Conservation (phyloP, 164 flowering plant genomes). For the Vitis labrusca region DNA sequence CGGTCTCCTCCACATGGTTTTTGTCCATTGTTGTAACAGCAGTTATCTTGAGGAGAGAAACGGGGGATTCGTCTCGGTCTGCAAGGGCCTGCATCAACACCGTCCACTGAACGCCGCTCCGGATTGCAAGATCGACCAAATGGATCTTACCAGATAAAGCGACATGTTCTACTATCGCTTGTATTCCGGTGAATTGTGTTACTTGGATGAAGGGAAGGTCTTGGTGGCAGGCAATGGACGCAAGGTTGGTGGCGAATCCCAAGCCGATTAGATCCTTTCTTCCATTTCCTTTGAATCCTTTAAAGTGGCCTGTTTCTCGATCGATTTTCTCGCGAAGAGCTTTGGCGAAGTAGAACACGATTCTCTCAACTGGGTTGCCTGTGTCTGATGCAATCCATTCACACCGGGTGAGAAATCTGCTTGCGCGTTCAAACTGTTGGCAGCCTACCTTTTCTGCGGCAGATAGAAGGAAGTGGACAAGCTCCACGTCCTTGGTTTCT, state of each 20-base stretch:
- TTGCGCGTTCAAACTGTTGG: conserved; percentile 31
- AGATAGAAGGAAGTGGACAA: conserved; percentile 33
- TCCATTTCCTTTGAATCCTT: not conserved
- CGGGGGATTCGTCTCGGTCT: conserved; percentile 2
- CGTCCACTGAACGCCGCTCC: conserved; percentile 46
- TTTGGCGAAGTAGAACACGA: conserved; percentile 28
- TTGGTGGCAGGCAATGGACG: conserved; percentile 8
- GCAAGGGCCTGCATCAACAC: conserved; percentile 35
- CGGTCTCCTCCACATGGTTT: conserved; percentile 18
- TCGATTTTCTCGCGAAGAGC: conserved; percentile 37
- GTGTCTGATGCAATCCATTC: conserved; percentile 21
- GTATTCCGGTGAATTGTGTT: conserved; percentile 23
- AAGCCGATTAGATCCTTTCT: not conserved
- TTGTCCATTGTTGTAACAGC: conserved; percentile 20
- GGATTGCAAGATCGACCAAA: conserved; percentile 36
- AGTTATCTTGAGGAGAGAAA: conserved; percentile 27
- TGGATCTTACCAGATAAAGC: conserved; percentile 23
- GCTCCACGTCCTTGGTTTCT: conserved; percentile 34
- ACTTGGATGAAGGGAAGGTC: conserved; percentile 29
- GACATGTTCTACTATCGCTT: conserved; percentile 27
- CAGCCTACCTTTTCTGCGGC: conserved; percentile 32
- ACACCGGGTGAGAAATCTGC: conserved; percentile 22
- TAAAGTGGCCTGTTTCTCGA: conserved; percentile 18
- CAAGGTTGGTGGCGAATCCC: conserved; percentile 7
- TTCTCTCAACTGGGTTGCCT: conserved; percentile 28